Evolutionary conservation across 2,329 filamentous ascomycete genomes (phyloP), one percentile per base, ranked within the genome.

Genomic region (Bimuria novae-zelandiae): DNA sequence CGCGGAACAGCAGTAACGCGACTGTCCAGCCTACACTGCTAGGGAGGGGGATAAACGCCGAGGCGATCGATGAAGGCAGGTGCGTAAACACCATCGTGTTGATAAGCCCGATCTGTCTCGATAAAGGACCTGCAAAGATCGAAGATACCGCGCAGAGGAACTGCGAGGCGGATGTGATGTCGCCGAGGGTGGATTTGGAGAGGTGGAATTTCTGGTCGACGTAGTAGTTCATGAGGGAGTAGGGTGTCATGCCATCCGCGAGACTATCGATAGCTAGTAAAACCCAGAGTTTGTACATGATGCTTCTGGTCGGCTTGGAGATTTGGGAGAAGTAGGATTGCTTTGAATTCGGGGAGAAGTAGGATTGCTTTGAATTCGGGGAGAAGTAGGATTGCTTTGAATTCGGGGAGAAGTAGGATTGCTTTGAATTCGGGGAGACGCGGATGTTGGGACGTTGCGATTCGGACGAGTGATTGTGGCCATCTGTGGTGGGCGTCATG

Each of bases 211-310:
- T 74, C 21, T 63, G 63, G 35, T 69, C 65, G 32, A 73, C 64
- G 52, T 73, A 74, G 51, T 72, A 72, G 51, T 72, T 73, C 64
- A 72, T 71, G 1, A 72, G 59, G 1, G 62, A 66, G 54, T 70
- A 73, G 1, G 70, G 70, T 6, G 65, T 69, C 70, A 88, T 88
- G 21, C 85, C 85, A 60, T 88, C 85, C 12, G 85, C 84, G 8
- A 88, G 75, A 2, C 84, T 85, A 70, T 89, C 86, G 21, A 88
- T 75, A 19, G 81, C 79, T 8, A 89, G 77, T 7, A 89, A 78
- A 53, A 86, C 80, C 84, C 85, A 88, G 3, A 89, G 75, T 45
- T 83, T 83, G 68, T 82, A 83, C 80, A 88, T 86, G 62, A 84
- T 78, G 1, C 75, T 77, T 11, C 81, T 77, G 0, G 85, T 87